Base-by-base conservation (phyloP, 768 basidiomycete species). In the Russula vinacea region DNA sequence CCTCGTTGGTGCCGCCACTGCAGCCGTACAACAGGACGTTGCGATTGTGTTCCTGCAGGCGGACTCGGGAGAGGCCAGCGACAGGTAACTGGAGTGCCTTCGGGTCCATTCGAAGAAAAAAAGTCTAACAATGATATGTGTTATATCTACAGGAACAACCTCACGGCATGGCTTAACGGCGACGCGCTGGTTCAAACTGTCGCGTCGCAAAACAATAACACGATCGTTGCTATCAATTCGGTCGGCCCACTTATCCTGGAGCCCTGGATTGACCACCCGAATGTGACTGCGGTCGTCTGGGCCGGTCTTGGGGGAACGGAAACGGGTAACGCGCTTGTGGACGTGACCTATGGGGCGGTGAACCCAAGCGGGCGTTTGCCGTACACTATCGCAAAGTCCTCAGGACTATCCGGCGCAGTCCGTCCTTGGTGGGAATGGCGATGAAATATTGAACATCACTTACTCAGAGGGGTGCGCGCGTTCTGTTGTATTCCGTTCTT, bases 171-270 rank as follows among this genome's bases (percentile, higher is more conserved):
- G 71, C 67, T 74, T 22, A 49, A 71, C 2, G 73, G 76, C 57
- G 74, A 76, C n/a, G 58, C 72, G 9, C 68, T 80, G 62, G 79
- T 86, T 65, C 79, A 72, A 69, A 73, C 78, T 0, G 86, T 88
- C 5, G 91, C 93, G 0, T 78, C 83, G 5, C 80, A 83, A 0
- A 87, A 86, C 74, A 83, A 77, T 65, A 92, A 92, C 73, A 92
- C 89, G 5, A 81, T 94, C 58, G 94, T 92, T 29, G 83, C 94
- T 19, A 77, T 89, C 2, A 87, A 93, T 74, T 84, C 84, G 9
- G 88, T 92, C 37, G 92, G 92, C 4, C 86, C 88, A 0, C 81
- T 90, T 1, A 74, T 79, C 50, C 71, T 83, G n/a, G 82, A 93
- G 73, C 71, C 79, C 10, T 94, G 91, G 90, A 85, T 85, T 29